Evolutionary conservation across 768 basidiomycete species (phyloP).

Genomic region (Omphalotus guepiniiformis): DNA sequence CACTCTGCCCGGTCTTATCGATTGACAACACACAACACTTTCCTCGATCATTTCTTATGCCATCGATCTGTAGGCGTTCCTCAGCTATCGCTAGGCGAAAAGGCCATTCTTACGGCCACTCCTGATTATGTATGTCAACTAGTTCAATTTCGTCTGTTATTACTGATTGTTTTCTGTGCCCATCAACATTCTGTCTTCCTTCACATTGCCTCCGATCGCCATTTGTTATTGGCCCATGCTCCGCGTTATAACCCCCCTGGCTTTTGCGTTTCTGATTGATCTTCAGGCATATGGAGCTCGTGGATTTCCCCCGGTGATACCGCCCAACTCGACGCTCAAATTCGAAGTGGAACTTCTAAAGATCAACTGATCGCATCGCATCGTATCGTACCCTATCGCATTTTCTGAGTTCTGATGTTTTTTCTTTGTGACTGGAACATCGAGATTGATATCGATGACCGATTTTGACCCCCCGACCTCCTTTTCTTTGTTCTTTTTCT

Average conservation of each 20-base stretch:
- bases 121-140: constrained; percentile 69
- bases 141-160: background rate
- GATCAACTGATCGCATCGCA: too few species aligned
- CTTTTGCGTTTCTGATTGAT: background rate
- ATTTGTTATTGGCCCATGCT: too few species aligned
- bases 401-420: too few species aligned
- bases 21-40: background rate
- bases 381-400: too few species aligned
- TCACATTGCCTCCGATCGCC: too few species aligned
- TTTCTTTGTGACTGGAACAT: too few species aligned
- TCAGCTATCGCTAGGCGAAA: constrained; percentile 72
- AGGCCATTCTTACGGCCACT: constrained; percentile 64
- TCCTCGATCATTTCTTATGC: background rate
- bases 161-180: background rate
- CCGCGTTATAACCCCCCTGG: constrained; percentile 16
- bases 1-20: too few species aligned
- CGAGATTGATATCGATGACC: too few species aligned
- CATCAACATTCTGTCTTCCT: too few species aligned
- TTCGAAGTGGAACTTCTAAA: constrained; percentile 84
- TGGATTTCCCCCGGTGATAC: constrained; percentile 79
- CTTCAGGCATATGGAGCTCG: constrained; percentile 65
- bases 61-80: constrained; percentile 61
- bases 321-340: constrained; percentile 64
- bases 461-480: too few species aligned
- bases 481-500: too few species aligned